Evolutionary conservation across 1,284 basidiomycete species (phyloP).

Genomic region (Tranzscheliella williamsii): DNA sequence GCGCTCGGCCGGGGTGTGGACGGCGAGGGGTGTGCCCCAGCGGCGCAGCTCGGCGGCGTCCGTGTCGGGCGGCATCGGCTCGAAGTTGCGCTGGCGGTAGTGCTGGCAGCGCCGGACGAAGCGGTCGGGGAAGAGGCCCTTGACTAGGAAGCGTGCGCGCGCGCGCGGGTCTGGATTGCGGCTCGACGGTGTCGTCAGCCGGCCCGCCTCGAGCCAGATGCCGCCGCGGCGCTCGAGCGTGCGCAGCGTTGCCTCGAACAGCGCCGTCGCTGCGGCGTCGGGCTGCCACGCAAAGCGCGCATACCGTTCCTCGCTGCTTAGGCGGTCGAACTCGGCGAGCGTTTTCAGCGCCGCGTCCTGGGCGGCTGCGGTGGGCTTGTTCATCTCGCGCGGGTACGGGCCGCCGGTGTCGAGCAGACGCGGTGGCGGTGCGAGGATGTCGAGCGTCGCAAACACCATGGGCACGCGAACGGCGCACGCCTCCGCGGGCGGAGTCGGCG

Average conservation of each 20-base stretch:
- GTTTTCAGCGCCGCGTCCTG: not conserved
- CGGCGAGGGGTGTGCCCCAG: slow-evolving; percentile 19
- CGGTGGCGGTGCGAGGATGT: slow-evolving; percentile 25
- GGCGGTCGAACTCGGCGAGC: slow-evolving; percentile 10
- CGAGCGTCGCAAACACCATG: slow-evolving; percentile 34
- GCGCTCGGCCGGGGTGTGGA: slow-evolving; percentile 19
- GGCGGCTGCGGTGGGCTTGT: slow-evolving; percentile 19
- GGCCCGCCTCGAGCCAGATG: slow-evolving; percentile 27
- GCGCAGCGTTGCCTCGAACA: slow-evolving; percentile 13
- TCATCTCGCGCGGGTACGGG: slow-evolving; percentile 35
- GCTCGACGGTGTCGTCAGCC: slow-evolving; percentile 25
- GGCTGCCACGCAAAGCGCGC: slow-evolving; percentile 9
- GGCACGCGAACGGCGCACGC: slow-evolving; percentile 2
- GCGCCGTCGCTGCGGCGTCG: slow-evolving; percentile 2
- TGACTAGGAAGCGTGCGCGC: slow-evolving; percentile 27
- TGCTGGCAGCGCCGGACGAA: slow-evolving; percentile 18
- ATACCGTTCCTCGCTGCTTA: slow-evolving; percentile 18
- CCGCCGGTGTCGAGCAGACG: slow-evolving; percentile 23
- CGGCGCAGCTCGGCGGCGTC: slow-evolving; percentile 13
- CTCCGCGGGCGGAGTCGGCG: not conserved
- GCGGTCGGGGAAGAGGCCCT: slow-evolving; percentile 29
- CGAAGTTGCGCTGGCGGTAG: slow-evolving; percentile 19
- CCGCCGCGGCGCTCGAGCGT: slow-evolving; percentile 23
- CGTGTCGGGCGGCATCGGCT: slow-evolving; percentile 29
- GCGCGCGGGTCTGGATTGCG: slow-evolving; percentile 17